Evolutionary conservation across 2,329 filamentous ascomycete genomes (phyloP).

Genomic region (Pestalotiopsis fici): DNA sequence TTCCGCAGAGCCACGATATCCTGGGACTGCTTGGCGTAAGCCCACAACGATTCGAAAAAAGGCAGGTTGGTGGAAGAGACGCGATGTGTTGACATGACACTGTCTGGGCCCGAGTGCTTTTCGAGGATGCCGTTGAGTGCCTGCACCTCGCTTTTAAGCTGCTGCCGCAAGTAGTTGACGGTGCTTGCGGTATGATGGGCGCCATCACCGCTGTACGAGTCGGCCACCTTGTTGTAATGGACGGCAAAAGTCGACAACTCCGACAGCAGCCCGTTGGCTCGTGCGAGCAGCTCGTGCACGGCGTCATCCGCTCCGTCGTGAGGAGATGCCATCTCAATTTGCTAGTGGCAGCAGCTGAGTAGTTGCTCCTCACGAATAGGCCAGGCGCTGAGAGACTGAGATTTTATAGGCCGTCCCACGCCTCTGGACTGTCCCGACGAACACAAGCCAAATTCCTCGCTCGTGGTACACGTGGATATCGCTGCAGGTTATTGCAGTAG

Average conservation of each 20-base stretch:
- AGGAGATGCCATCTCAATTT: neutral
- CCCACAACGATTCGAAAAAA: conserved; percentile 29
- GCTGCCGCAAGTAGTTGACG: conserved; percentile 2
- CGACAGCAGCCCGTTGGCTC: neutral
- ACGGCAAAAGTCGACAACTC: conserved; percentile 1
- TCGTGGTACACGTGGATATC: too few species aligned
- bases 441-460: too few species aligned
- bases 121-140: conserved; percentile 2
- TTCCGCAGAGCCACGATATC: conserved; percentile 28
- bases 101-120: neutral
- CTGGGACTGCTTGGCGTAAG: conserved; percentile 25
- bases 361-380: neutral
- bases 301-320: neutral
- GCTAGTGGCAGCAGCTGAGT: neutral
- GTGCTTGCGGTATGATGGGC: neutral
- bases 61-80: conserved; percentile 23
- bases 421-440: neutral
- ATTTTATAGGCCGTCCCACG: neutral
- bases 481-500: too few species aligned
- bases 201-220: neutral
- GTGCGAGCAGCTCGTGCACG: neutral
- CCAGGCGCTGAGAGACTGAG: too few species aligned
- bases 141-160: conserved; percentile 7
- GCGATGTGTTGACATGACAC: neutral
- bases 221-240: neutral